phyloP scores from a whole-genome alignment of 176 grass and related monocot species.

The Poa annua region DNA sequence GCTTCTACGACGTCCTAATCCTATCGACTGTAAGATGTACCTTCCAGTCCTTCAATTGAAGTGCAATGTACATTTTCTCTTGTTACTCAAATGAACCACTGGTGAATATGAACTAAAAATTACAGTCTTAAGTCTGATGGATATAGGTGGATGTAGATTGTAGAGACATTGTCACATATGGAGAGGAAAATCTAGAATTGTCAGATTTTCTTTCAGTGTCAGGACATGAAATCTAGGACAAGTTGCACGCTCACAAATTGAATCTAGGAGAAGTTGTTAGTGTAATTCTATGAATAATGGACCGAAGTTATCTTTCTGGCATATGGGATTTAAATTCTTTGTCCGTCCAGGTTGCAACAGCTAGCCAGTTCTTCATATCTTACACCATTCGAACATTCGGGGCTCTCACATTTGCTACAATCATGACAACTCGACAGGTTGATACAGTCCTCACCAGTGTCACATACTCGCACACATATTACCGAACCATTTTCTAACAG shows the following conservation, averaged over 20 bases:
- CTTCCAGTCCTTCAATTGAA: background rate
- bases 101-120: background rate
- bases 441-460: background rate
- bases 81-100: background rate
- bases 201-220: background rate
- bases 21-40: slow-evolving; percentile 73
- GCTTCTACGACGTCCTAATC: slow-evolving; percentile 75
- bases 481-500: slow-evolving; percentile 12
- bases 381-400: slow-evolving; percentile 92
- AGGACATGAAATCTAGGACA: slow-evolving; percentile 2
- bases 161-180: background rate
- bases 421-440: slow-evolving; percentile 99
- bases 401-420: slow-evolving; percentile 96
- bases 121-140: background rate
- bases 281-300: background rate
- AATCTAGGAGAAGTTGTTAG: background rate
- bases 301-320: background rate
- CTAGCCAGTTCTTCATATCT: slow-evolving; percentile 96
- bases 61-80: background rate
- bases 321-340: slow-evolving; percentile 17
- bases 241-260: background rate
- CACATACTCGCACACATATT: background rate
- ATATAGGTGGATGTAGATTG: slow-evolving; percentile 12
- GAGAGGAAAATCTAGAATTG: background rate
- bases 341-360: slow-evolving; percentile 82